Evolutionary conservation across 805 yeast species (phyloP), one percentile per base, ranked within the genome.

Genomic region (Candida insectalens): DNA sequence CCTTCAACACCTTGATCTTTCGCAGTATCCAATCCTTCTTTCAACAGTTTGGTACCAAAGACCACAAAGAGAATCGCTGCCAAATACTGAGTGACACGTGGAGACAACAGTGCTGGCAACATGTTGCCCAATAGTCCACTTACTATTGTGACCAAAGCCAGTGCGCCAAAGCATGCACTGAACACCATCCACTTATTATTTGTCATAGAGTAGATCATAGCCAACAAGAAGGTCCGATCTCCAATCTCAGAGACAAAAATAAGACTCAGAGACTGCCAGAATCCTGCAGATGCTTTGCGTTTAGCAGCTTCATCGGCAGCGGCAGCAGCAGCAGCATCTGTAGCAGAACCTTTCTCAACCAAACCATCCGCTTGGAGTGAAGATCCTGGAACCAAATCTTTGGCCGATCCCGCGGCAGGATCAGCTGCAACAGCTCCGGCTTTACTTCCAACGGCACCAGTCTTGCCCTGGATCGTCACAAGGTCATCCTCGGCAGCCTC

Each of bases 121-220:
- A 95, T 77, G 51, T 85, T 95, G 25, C 99, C 99, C 17, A 88
- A 79, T 17, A 84, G 46, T 41, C 95, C 97, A 5, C 95, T 83
- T 39, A 92, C 67, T 7, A 92, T 65, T 2, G 98, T 87, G 98
- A 92, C 92, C 36, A 92, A 56, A 3, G 75, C 83, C 48, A 92
- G 68, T 2, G 97, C 85, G 10, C 81, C 55, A 44, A 85, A 84
- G 3, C 95, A 92, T 12, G 96, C 77, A 6, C 84, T 65, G 54
- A 92, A 89, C n/a, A 92, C 97, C 30, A 84, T 67, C 50, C 71
- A 48, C 48, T 94, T 71, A 14, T 88, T 74, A 58, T 87, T 79
- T 53, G 84, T 83, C 97, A 92, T 92, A 20, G 97, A 95, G 96
- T 92, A 88, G 43, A 92, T 67, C 2, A 96, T 97, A 23, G 98